Base-by-base conservation (phyloP, 768 basidiomycete genomes). In the Auricularia cornea region DNA sequence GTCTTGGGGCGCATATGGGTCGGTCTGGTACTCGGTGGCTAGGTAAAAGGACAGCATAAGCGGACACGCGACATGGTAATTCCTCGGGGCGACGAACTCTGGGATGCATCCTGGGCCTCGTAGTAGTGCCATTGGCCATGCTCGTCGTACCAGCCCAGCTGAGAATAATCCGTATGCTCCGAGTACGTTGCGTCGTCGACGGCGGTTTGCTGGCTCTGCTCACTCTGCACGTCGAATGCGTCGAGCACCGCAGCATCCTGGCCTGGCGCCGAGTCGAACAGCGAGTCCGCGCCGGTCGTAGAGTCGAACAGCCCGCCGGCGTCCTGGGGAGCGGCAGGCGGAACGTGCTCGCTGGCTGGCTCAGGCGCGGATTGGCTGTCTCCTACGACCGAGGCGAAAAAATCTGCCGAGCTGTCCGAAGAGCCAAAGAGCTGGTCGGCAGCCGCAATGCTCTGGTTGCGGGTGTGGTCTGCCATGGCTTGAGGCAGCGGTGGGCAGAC, bases 351-450 rank as follows among this genome's bases (percentile, higher is more conserved):
- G 26, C 6, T 11, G 26, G 30, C 54, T 12, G 54, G 54, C 4
- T 16, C 30, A 57, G 54, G 28, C 30, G 26, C 54, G 28, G 54
- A 16, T 28, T 16, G 12, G 18, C 26, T 26, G 54, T 57, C 28
- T 26, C 18, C 28, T 5, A 31, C 28, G 26, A 28, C 30, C 28
- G 54, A 57, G 54, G 86, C 82, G 76, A 89, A 89, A 60, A 83
- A 83, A 75, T 89, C 87, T 33, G 81, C 77, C 20, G 83, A 70
- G 70, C 90, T 48, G 54, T 66, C 87, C 33, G 83, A 83, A 60
- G 82, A 75, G 65, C 85, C 88, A 78, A 93, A 93, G 56, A 93
- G 86, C 63, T 88, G 86, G 60, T 90, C 87, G 38, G 91, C 91
- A 67, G 88, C 85, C 78, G 90, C 89, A 63, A 87, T 57, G 54